These are phyloP conservation scores for Microdochium paspali DNA, from an alignment of 2,329 filamentous ascomycete genomes.

Conservation along the genomic window DNA sequence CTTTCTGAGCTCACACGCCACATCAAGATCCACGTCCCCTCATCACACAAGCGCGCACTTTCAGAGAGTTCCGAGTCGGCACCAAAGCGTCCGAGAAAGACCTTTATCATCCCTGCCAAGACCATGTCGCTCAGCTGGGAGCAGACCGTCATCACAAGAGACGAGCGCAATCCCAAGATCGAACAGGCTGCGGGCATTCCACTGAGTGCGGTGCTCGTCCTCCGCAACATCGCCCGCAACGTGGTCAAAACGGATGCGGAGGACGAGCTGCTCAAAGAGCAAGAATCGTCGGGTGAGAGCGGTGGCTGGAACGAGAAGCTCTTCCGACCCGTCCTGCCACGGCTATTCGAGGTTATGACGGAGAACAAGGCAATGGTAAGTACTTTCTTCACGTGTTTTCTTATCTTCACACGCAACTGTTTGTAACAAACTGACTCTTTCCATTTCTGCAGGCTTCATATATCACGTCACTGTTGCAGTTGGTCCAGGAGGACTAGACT, in stretches of 20 bases:
- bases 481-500: slow-evolving; percentile 4
- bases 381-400: slow-evolving; percentile 4
- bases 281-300: slow-evolving; percentile 34
- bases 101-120: slow-evolving; percentile 45
- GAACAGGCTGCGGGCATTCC: slow-evolving; percentile 66
- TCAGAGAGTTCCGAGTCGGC: slow-evolving; percentile 14
- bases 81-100: slow-evolving; percentile 24
- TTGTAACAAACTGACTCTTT: slow-evolving; percentile 1
- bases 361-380: slow-evolving; percentile 56
- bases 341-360: slow-evolving; percentile 59
- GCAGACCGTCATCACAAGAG: slow-evolving; percentile 44
- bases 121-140: slow-evolving; percentile 45
- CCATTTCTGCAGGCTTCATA: slow-evolving; percentile 8
- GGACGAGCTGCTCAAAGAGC: slow-evolving; percentile 40
- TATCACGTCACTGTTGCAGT: slow-evolving; percentile 6
- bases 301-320: slow-evolving; percentile 58
- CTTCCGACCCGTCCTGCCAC: slow-evolving; percentile 55
- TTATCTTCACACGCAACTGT: neutral
- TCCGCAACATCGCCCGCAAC: slow-evolving; percentile 69
- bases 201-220: slow-evolving; percentile 66
- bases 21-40: slow-evolving; percentile 58
- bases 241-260: slow-evolving; percentile 51
- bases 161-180: slow-evolving; percentile 48
- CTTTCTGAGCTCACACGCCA: slow-evolving; percentile 50
- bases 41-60: slow-evolving; percentile 18